Evolutionary conservation across 306 rosid genomes (phyloP), one percentile per base, ranked within the genome.

Genomic region (Medicago arabica): DNA sequence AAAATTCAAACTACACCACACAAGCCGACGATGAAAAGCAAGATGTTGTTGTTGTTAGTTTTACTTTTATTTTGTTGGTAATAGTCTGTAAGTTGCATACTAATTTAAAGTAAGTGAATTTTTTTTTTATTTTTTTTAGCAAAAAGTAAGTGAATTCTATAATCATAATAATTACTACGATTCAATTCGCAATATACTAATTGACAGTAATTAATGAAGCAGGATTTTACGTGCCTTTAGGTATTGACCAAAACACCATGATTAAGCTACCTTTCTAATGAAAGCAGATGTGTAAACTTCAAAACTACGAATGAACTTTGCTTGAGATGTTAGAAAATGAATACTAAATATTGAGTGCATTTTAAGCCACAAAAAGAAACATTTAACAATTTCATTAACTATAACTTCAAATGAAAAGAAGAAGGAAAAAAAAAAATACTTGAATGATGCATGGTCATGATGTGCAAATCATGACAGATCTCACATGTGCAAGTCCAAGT

Each of bases 291-390:
- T 16, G 71, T 78, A 86, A 83, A 59, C 92, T 90, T 90, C 44
- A 77, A 84, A 84, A 62, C 79, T 69, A 86, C 83, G 92, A 34
- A 65, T 85, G 61, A 15, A 71, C 85, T 62, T 88, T 86, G 92
- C 92, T 90, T 90, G 7, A 36, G 64, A 82, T 69, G 65, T 72
- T 71, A 83, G 86, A 78, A 80, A 78, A 47, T 66, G 75, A 72
- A 46, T 66, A 43, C 16, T 57, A 41, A 72, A 53, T 65, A 34
- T 86, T 69, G 86, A 81, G 89, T 88, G 71, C 61, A 41, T 59
- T 64, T 67, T 57, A 90, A 88, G 90, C 89, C 60, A 76, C 65
- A 46, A 34, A 28, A 18, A 34, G 41, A 17, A 47, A 8, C 36
- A 18, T 23, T 53, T 31, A 25, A 72, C 13, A 59, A 63, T 71